Base-by-base conservation (phyloP, 2,329 filamentous ascomycete genomes). In the Botrytis cinerea region DNA sequence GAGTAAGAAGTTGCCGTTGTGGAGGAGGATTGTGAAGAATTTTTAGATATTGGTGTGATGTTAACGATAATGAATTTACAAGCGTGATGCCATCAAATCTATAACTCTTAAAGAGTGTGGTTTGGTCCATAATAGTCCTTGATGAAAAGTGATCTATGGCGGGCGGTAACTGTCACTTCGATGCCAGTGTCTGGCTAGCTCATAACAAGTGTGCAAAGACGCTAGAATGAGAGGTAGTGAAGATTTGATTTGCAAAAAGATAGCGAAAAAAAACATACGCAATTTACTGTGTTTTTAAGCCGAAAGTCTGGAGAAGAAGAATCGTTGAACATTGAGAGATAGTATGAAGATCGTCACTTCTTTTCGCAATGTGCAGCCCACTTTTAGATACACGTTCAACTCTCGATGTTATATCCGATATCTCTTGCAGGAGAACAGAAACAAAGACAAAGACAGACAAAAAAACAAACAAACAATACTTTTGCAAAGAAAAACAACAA, bases 1-100 rank as follows among this genome's bases (percentile, higher is more conserved):
- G n/a, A 12, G 28, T 32, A 67, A 18, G 25, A 60, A 68, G 22
- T 20, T 25, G 3, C 51, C 71, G 51, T 72, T 72, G 22, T 72
- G 71, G 71, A 72, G 62, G n/a, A 72, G 71, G 25, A 72, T 72
- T 38, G 18, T 48, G n/a, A 72, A 54, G 51, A 72, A 72, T 25
- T 4, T 68, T 40, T 72, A 68, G n/a, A 57, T 54, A 2, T 35
- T 6, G 14, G 2, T 38, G 51, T 66, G 45, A 1, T 9, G 6
- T 35, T 48, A 8, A 46, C 48, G 9, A 22, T 32, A 48, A 20
- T 46, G 9, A 16, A 32, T 16, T 25, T 25, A 2, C 28, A 4
- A 25, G 28, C 4, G 2, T 1, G 2, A 0, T 62, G 14, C 1
- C 40, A 28, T 20, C 6, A 62, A 62, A n/a, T 38, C 25, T 62